phyloP scores from a whole-genome alignment of 345 rosid species.

The Triadica sebifera region DNA sequence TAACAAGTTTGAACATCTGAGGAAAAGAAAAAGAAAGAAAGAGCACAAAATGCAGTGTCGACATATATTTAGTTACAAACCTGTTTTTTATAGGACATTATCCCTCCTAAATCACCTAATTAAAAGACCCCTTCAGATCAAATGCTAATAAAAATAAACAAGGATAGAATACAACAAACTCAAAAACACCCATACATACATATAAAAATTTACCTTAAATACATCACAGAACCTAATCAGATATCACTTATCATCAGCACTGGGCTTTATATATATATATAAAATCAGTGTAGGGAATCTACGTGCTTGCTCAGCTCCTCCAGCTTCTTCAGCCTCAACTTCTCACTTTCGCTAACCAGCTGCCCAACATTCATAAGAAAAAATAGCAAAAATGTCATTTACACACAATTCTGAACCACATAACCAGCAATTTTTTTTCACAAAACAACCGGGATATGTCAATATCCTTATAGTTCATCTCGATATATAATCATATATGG shows the following conservation, averaged over 20 bases:
- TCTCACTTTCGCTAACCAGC: conserved; percentile 85
- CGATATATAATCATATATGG: not conserved
- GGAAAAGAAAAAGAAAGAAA: not conserved
- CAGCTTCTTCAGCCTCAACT: conserved; percentile 77
- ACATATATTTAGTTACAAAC: conserved; percentile 30
- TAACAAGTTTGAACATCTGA: conserved; percentile 12
- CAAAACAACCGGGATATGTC: not conserved
- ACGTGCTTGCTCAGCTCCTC: conserved; percentile 83
- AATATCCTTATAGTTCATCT: not conserved
- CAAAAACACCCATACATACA: conserved; percentile 32
- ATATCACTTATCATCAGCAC: conserved; percentile 30
- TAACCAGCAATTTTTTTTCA: not conserved
- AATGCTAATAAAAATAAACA: conserved; percentile 13
- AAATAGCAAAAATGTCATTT: conserved; percentile 10
- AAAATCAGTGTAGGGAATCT: conserved; percentile 39
- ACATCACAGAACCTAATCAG: conserved; percentile 62
- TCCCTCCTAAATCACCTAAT: conserved; percentile 21
- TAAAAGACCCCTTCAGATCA: conserved; percentile 8
- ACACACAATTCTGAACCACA: conserved; percentile 1
- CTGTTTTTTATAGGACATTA: conserved; percentile 18
- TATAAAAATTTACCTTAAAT: conserved; percentile 43
- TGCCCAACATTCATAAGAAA: conserved; percentile 33
- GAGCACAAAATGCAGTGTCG: conserved; percentile 13
- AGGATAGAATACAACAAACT: conserved; percentile 18
- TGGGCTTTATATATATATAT: conserved; percentile 9